A percentile compares a stretch with the other conserved stretches of the same genome.
These are phyloP conservation scores for Citrus maxima DNA, from an alignment of 345 rosid genomes.

Conservation along the genomic window DNA sequence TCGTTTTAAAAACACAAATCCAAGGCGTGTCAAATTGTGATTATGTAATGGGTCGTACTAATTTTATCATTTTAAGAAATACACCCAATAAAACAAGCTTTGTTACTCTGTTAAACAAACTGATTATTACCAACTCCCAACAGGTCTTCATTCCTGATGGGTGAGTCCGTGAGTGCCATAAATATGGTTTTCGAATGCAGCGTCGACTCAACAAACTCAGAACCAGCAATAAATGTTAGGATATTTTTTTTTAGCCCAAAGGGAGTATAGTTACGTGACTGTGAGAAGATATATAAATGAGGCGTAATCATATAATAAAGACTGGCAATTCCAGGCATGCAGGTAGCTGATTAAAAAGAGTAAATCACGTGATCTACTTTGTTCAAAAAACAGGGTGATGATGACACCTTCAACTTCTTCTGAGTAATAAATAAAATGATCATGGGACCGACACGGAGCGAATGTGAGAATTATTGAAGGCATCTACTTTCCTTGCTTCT, in stretches of 20 bases:
- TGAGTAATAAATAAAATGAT: background rate
- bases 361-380: background rate
- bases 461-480: background rate
- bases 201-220: background rate
- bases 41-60: no score
- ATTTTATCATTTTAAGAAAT: no score
- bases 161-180: background rate
- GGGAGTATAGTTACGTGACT: background rate
- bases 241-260: background rate
- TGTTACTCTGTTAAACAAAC: no score
- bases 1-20: no score
- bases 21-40: no score
- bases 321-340: background rate
- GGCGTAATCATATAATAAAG: background rate
- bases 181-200: background rate
- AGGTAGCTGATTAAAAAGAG: background rate
- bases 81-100: no score
- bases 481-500: background rate
- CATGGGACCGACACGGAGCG: conserved; percentile 4
- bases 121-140: no score
- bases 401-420: background rate
- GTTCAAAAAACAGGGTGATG: background rate
- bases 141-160: background rate
- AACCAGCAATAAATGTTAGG: background rate
- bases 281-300: background rate